phyloP scores from a whole-genome alignment of 768 basidiomycete species.

The Auricularia heimuer region DNA sequence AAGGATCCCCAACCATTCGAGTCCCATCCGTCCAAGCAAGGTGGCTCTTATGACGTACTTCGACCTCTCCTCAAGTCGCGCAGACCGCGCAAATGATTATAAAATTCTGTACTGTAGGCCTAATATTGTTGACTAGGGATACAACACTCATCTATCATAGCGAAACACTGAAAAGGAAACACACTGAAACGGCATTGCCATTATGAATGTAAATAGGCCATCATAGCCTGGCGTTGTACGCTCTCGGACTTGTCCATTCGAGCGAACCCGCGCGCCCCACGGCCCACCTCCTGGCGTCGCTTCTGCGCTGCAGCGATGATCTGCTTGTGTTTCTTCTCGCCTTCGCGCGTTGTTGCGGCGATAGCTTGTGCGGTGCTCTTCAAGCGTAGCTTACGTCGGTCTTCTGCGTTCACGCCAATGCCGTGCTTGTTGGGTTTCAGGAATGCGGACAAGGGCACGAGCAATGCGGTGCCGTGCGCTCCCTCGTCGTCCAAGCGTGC shows the following conservation, averaged over 20 bases:
- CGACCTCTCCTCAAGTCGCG: neutral
- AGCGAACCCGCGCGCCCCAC: neutral
- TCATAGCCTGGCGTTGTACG: neutral
- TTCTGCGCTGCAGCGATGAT: neutral
- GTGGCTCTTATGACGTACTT: neutral
- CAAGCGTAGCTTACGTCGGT: neutral
- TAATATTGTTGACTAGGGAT: neutral
- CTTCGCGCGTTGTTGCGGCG: neutral
- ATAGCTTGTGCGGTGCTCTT: neutral
- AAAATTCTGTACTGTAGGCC: no score
- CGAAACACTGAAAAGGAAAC: no score
- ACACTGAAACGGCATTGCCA: no score
- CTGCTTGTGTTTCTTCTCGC: neutral
- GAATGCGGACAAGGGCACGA: slow-evolving; percentile 66
- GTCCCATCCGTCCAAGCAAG: neutral
- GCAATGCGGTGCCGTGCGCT: slow-evolving; percentile 23
- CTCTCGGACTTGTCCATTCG: neutral
- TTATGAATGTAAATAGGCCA: neutral
- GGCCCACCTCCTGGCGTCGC: neutral
- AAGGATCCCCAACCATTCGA: neutral
- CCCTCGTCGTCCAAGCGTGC: neutral
- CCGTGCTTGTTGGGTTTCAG: slow-evolving; percentile 76
- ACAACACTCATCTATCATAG: neutral
- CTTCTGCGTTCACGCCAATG: slow-evolving; percentile 35
- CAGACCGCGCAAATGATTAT: no score